Base-by-base conservation (phyloP, 192 early-diverging fungal genomes). In the Blastocladiella britannica region DNA sequence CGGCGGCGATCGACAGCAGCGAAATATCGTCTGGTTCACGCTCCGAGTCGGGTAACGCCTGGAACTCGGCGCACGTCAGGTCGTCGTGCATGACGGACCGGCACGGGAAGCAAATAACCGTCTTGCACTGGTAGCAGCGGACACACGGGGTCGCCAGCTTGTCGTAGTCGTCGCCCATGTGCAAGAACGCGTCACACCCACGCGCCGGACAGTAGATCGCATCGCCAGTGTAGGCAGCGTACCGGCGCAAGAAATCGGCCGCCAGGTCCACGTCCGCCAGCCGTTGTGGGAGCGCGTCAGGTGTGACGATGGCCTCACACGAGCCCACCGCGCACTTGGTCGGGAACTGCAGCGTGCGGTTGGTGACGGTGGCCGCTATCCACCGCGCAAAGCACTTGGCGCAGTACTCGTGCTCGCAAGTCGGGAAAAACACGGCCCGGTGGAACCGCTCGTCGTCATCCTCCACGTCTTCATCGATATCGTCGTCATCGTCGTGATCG, bases 51-150 rank as follows among this genome's bases (percentile, higher is more conserved):
- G 57, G 57, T 6, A 47, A 4, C 28, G 57, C 57, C 23, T 43
- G 57, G 37, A 23, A 58, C 31, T 43, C 30, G 9, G 1, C 57
- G 31, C 57, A 58, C 25, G 57, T 43, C 4, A 58, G 57, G 7
- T 47, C 20, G 25, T 58, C 7, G 57, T 58, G 57, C 23, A 15
- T 18, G 31, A 43, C 31, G 31, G 18, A 7, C 9, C 31, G 31
- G 31, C 31, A 43, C 31, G 9, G 31, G 31, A 43, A 43, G 5
- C 31, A 43, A 18, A 43, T 15, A 7, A 7, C 31, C 9, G 9
- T 7, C 9, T 43, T 7, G 31, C 31, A 43, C 31, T 18, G 31
- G 9, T 7, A 43, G 18, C 31, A 43, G 9, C 18, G 9, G 5
- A 43, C 31, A 18, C 8, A 18, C 3, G 31, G 31, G 31, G 8